A percentile compares a stretch with the other conserved stretches of the same genome.
phyloP scores from a whole-genome alignment of 495 filamentous ascomycete species.

The Halenospora varia region DNA sequence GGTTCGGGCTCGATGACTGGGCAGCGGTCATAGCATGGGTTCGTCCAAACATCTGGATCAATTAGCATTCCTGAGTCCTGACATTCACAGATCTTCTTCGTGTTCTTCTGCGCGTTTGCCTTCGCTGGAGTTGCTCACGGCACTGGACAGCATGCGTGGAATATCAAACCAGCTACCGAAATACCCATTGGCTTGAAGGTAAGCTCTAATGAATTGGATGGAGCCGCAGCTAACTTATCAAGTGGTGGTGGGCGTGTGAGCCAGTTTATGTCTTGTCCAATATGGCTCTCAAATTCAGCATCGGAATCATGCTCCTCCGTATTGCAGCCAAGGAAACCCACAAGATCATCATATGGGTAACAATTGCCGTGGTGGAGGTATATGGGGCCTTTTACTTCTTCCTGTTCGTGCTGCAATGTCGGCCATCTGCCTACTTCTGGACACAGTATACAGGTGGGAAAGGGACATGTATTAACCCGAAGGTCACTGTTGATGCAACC shows the following conservation, averaged over 20 bases:
- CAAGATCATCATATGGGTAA: conserved; percentile 30
- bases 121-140: conserved; percentile 20
- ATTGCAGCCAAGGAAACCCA: conserved; percentile 35
- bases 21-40: conserved; percentile 25
- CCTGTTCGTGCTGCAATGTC: conserved; percentile 40
- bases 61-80: too few relatives aligned
- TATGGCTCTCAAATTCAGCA: conserved; percentile 35
- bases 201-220: not conserved
- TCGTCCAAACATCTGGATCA: not conserved
- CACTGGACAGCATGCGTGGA: conserved; percentile 15
- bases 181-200: conserved; percentile 23
- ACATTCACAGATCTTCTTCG: conserved; percentile 11
- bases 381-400: conserved; percentile 35
- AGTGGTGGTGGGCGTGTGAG: conserved; percentile 34
- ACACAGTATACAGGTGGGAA: conserved; percentile 23
- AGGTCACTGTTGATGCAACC: conserved; percentile 18
- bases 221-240: not conserved
- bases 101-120: conserved; percentile 16
- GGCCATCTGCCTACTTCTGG: conserved; percentile 37
- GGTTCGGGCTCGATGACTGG: conserved; percentile 39
- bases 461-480: conserved; percentile 25
- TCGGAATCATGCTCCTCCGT: conserved; percentile 41
- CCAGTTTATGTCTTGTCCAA: conserved; percentile 33
- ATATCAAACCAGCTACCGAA: conserved; percentile 10
- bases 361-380: conserved; percentile 25